Base-by-base conservation (phyloP, 805 yeast genomes). In the Candida coquimbonensis region DNA sequence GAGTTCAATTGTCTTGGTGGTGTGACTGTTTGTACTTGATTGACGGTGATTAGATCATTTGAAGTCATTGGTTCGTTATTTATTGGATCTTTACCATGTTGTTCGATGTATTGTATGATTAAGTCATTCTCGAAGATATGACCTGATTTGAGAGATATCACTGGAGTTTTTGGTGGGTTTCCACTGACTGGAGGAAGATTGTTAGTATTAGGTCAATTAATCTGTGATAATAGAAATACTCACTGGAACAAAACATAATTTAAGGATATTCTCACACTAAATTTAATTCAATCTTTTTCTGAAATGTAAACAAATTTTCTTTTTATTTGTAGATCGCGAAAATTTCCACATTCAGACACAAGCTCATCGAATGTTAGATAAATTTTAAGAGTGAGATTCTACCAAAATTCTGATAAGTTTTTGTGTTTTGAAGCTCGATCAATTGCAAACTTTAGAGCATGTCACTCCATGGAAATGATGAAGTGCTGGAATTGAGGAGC, bases 81-180 rank as follows among this genome's bases (percentile, higher is more conserved):
- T 19, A 89, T 68, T 2, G 98, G 98, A 60, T 90, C 98, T 37
- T 69, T 75, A 1, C 83, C 83, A 44, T 80, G 70, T 40, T 84
- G 77, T 7, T 74, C 59, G 11, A 90, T 69, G 56, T 85, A 88
- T 24, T 77, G 72, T 44, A 69, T 77, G 12, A 89, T 67, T 40
- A 85, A 67, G 13, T 68, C 56, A 51, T 69, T 70, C 52, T 90
- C 96, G 59, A 84, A 90, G 3, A 91, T 64, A 39, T 77, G 68
- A 9, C 85, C 84, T 45, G 89, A 81, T 49, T 68, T 77, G 4
- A 82, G 80, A 0, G 95, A 87, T 1, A 90, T 66, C 9, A 87
- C 96, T 0, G 97, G 91, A 34, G 69, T 69, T n/a, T 57, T 62
- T 7, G 89, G 77, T 0, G 75, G 77, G 49, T 80, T 78, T 11